phyloP scores from a whole-genome alignment of 352 stramenopile genomes.

The Halophytophthora batemanensis region DNA sequence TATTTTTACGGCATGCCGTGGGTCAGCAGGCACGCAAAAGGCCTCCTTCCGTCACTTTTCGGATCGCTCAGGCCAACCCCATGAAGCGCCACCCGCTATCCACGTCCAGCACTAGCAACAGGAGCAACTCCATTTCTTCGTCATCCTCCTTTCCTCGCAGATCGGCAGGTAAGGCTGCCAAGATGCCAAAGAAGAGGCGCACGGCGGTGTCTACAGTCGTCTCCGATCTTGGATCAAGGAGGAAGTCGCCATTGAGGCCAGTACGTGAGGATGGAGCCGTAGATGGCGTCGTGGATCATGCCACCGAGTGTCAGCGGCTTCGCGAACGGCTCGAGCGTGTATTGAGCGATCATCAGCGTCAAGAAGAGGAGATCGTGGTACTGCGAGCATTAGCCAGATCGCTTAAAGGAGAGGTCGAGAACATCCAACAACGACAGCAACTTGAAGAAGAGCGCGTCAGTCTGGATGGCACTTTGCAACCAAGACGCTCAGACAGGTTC shows the following conservation, averaged over 20 bases:
- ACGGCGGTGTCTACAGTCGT: background rate
- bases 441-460: background rate
- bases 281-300: slow-evolving; percentile 6
- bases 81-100: slow-evolving; percentile 21
- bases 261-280: slow-evolving; percentile 7
- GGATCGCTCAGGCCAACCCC: background rate
- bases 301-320: slow-evolving; percentile 35
- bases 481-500: slow-evolving; percentile 28
- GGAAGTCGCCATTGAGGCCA: background rate
- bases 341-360: slow-evolving; percentile 39
- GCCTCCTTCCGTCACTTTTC: background rate
- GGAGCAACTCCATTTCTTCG: background rate
- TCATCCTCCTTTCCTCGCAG: background rate
- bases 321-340: slow-evolving; percentile 48
- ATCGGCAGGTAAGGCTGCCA: slow-evolving; percentile 7
- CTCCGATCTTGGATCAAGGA: slow-evolving; percentile 10
- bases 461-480: background rate
- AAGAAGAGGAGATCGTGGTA: slow-evolving; percentile 60
- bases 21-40: background rate
- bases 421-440: slow-evolving; percentile 26
- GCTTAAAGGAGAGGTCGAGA: slow-evolving; percentile 53
- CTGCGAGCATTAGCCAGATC: slow-evolving; percentile 49
- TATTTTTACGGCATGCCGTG: slow-evolving; percentile 30
- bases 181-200: slow-evolving; percentile 8
- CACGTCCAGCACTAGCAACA: background rate